Evolutionary conservation across 257 asterid genomes (phyloP).

Genomic region (Striga asiatica): DNA sequence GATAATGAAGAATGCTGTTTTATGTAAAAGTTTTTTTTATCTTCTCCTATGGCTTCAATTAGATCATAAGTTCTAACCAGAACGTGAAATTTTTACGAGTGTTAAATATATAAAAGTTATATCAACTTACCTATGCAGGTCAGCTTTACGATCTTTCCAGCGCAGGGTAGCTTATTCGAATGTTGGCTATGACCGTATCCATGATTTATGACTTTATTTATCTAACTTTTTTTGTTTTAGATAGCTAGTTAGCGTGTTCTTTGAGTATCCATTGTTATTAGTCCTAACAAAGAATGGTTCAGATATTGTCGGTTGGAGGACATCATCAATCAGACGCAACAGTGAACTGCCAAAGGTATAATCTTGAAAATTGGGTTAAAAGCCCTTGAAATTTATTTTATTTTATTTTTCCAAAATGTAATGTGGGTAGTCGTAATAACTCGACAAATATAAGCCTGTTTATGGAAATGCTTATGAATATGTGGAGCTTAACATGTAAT

Average conservation of each 20-base stretch:
- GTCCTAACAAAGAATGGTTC: constrained; percentile 27
- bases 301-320: constrained; percentile 99
- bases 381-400: no score
- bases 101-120: not conserved
- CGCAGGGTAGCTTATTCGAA: constrained; percentile 92
- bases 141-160: constrained; percentile 65
- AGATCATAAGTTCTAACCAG: constrained; percentile 1
- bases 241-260: constrained; percentile 1
- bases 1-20: constrained; percentile 49
- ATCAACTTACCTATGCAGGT: constrained; percentile 43
- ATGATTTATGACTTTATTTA: constrained; percentile 4
- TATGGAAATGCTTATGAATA: no score
- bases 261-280: constrained; percentile 11
- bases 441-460: no score
- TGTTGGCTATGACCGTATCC: constrained; percentile 97
- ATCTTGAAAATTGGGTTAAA: no score
- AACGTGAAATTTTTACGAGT: constrained; percentile 2
- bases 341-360: constrained; percentile 84
- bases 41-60: constrained; percentile 4
- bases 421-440: no score
- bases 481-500: no score
- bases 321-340: constrained; percentile 87
- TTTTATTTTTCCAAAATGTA: no score
- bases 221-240: not conserved
- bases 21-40: constrained; percentile 61